Evolutionary conservation across 2,329 filamentous ascomycete genomes (phyloP).

Genomic region (Colletotrichum filicis): DNA sequence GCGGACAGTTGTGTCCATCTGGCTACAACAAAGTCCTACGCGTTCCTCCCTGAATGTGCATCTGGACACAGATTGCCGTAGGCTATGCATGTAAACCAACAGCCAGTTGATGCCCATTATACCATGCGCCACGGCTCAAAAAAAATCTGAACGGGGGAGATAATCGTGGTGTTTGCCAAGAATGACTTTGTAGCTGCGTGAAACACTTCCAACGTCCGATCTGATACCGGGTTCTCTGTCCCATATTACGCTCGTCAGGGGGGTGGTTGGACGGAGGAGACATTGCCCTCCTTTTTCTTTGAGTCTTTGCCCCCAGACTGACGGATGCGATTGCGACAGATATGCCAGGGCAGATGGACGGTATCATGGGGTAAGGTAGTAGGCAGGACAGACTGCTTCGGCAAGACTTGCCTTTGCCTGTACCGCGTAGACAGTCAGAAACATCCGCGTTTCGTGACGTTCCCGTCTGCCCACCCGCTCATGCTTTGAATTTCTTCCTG

Average conservation of each 20-base stretch:
- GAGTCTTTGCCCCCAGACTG: not conserved
- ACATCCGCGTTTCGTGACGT: not conserved
- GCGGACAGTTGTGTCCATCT: no score
- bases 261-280: not conserved
- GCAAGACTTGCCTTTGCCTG: constrained; percentile 2
- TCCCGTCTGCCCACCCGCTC: not conserved
- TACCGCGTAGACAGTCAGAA: not conserved
- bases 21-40: no score
- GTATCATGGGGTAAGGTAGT: not conserved
- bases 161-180: constrained; percentile 10
- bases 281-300: not conserved
- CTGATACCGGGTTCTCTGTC: constrained; percentile 25
- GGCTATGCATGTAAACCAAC: no score
- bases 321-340: constrained; percentile 1
- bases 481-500: not conserved
- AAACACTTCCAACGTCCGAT: constrained; percentile 26
- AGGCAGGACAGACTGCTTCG: not conserved
- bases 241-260: constrained; percentile 6
- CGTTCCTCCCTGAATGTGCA: no score
- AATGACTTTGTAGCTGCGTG: constrained; percentile 12
- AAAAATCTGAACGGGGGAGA: no score
- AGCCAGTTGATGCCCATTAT: no score
- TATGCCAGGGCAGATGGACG: not conserved
- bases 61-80: no score
- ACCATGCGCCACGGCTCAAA: no score